Base-by-base conservation (phyloP, 2,329 filamentous ascomycete genomes). In the Paecilomyces dactylethromorphus region DNA sequence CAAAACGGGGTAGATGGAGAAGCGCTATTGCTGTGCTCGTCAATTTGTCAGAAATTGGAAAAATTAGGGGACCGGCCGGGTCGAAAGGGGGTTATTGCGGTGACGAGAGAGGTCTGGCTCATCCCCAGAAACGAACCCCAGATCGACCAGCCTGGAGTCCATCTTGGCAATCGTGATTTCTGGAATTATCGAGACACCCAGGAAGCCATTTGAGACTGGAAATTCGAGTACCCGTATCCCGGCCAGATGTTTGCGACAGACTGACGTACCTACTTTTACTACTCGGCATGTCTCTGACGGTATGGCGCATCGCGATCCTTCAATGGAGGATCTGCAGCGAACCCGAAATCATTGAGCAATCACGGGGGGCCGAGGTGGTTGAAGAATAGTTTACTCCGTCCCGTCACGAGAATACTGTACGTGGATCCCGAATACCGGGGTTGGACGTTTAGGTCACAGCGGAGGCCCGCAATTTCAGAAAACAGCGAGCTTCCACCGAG, bases 381-480 rank as follows among this genome's bases (percentile, higher is more conserved):
- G 3, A 5, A 5, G 24, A 5, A 29, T 29, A 29, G 26, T 62
- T 57, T 24, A 58, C 24, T 50, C 31, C 55, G 50, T 26, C 24
- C 24, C 24, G 24, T 26, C 24, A 26, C 24, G 24, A 26, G 24
- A 26, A 29, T 32, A 21, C n/a, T 45, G 39, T 45, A 45, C n/a
- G 54, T 45, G 35, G 54, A 59, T 55, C 26, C 55, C 59, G 57
- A 61, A 62, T 58, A 62, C 60, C 56, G 60, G 60, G 60, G 60
- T 56, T 49, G 50, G 22, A 21, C 35, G 35, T 45, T 45, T n/a
- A 18, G 35, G 35, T n/a, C 29, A 35, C 53, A 35, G 53, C 53
- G 53, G 53, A 54, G 21, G 26, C 53, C 33, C 53, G 53, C 39
- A 39, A n/a, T 39, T n/a, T n/a, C 35, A 39, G 35, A 39, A n/a